phyloP scores from a whole-genome alignment of 2,329 filamentous ascomycete species.

The Botrytis medusae region DNA sequence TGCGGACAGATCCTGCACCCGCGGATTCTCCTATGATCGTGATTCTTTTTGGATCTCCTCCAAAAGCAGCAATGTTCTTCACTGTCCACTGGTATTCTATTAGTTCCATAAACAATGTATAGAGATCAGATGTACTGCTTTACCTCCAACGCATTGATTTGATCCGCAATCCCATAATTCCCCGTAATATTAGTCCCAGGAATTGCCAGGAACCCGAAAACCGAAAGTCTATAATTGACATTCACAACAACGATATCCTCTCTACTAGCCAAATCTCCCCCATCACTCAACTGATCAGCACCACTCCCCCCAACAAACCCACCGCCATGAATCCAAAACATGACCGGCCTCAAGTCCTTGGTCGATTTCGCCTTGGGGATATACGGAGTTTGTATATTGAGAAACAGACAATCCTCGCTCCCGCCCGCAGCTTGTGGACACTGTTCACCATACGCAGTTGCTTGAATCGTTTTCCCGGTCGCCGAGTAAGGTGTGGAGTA shows the following conservation, averaged over 20 bases:
- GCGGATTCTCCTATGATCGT: slow-evolving; percentile 53
- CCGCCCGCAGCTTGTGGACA: slow-evolving; percentile 40
- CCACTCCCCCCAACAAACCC: slow-evolving; percentile 40
- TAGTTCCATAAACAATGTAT: background rate
- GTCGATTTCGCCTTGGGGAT: slow-evolving; percentile 31
- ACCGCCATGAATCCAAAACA: slow-evolving; percentile 39
- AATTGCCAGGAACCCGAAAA: slow-evolving; percentile 45
- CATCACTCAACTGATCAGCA: slow-evolving; percentile 34
- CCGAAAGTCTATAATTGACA: slow-evolving; percentile 36
- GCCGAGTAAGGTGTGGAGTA: slow-evolving; percentile 48
- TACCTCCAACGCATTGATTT: slow-evolving; percentile 48
- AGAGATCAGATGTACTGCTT: background rate
- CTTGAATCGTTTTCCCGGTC: slow-evolving; percentile 47
- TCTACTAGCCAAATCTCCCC: slow-evolving; percentile 35
- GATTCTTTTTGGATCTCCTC: slow-evolving; percentile 48
- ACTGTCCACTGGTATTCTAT: slow-evolving; percentile 46
- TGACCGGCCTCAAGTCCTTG: slow-evolving; percentile 39
- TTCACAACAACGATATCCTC: slow-evolving; percentile 37
- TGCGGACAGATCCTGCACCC: slow-evolving; percentile 50
- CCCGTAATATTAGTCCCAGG: slow-evolving; percentile 52
- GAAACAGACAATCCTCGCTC: slow-evolving; percentile 36
- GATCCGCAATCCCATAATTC: slow-evolving; percentile 54
- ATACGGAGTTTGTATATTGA: slow-evolving; percentile 44
- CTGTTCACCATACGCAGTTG: slow-evolving; percentile 44
- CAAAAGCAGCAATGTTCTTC: slow-evolving; percentile 47